Base-by-base conservation (phyloP, 176 grass and related monocot species). In the Otatea glauca region DNA sequence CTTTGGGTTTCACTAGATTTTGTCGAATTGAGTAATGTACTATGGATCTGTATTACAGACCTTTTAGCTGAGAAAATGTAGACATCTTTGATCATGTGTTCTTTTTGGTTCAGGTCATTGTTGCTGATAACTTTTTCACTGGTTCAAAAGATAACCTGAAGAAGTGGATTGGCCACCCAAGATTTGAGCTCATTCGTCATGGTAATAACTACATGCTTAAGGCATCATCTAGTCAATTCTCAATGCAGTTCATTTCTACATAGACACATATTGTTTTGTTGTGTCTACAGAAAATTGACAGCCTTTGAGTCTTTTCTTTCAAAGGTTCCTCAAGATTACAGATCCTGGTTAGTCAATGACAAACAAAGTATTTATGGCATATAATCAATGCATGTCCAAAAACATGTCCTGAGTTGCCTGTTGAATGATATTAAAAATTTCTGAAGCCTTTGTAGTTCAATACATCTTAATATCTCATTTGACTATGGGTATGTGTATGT, bases 131-230 rank as follows among this genome's bases (percentile, higher is more conserved):
- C 84, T 94, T 89, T 66, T 99, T 99, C 81, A 99, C 97, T 82
- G 97, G 97, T 59, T 96, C 97, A 37, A 99, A 99, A 87, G 97
- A 99, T 86, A 99, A 99, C 86, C 86, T 99, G 56, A 96, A 86
- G 84, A 99, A 96, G 86, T 99, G 97, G 97, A 96, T 96, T 6
- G 97, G 97, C 5, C 96, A 99, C 83, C 93, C 97, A 34, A 99
- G 97, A 99, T 99, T 99, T 92, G 97, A 99, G 90, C 88, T 99
- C 81, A 96, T 99, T 86, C 90, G 97, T 68, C 97, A 99, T 72
- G 96, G 96, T 98, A 98, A 91, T 74, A 65, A 59, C 72, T 82
- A 64, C 62, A 81, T 21, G 4, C 34, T 83, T 15, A 69, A 65
- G 20, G 2, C 35, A 54, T 71, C 53, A 65, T 32, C 5, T 47